Percentiles rank a stretch among this genome's conserved stretches.
Conservation (phyloP, 176 grass and related monocot species). For the Triticum dicoccoides region DNA sequence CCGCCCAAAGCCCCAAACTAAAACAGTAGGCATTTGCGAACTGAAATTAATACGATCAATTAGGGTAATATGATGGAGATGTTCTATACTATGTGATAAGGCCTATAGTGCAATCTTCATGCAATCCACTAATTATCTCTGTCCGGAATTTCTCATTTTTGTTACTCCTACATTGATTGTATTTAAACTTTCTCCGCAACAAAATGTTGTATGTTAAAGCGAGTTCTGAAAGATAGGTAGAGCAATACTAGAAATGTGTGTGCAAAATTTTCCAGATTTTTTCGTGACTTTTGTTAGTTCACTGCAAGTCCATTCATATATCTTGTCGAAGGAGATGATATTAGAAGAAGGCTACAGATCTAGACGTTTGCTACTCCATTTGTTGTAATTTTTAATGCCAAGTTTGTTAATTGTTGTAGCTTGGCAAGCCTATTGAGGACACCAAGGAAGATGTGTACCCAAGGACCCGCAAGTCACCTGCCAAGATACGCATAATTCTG, state of each 20-base stretch:
- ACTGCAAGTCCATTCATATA: background rate
- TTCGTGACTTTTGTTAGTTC: background rate
- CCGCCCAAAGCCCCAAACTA: background rate
- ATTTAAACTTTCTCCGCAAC: background rate
- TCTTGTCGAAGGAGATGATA: background rate
- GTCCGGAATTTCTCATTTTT: background rate
- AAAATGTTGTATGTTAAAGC: no score
- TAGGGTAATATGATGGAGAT: background rate
- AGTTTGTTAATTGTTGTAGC: background rate
- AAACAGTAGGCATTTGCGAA: background rate
- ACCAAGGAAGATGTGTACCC: background rate
- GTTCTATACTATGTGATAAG: background rate
- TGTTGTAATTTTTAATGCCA: background rate
- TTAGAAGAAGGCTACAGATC: background rate
- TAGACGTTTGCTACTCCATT: background rate
- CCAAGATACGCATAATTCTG: constrained; percentile 57
- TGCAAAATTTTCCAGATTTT: background rate
- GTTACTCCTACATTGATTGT: background rate
- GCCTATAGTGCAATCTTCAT: background rate
- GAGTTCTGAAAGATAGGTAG: no score
- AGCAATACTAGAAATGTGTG: no score
- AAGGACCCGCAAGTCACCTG: background rate
- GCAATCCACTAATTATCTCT: background rate
- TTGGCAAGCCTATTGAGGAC: background rate
- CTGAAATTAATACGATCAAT: background rate